Conservation (phyloP, 2,329 filamentous ascomycete genomes). For the Colletotrichum orchidophilum region DNA sequence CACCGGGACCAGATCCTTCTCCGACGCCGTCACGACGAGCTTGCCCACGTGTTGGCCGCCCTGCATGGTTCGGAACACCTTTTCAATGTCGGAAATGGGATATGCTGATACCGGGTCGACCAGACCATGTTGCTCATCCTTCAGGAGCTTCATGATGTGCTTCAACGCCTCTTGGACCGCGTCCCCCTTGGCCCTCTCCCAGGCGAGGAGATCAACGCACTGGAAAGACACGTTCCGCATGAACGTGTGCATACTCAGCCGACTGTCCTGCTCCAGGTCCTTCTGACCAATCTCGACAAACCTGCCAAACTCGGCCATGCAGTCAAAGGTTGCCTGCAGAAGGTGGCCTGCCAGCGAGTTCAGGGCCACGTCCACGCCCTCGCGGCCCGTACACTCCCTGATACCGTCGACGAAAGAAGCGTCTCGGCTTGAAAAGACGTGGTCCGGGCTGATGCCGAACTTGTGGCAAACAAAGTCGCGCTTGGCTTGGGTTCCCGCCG, state of each 20-base stretch:
- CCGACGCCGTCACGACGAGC: conserved; percentile 38
- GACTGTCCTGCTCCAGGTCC: conserved; percentile 48
- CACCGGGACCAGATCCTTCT: not conserved
- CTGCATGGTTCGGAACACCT: conserved; percentile 48
- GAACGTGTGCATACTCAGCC: conserved; percentile 57
- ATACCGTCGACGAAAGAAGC: conserved; percentile 42
- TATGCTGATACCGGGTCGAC: conserved; percentile 40
- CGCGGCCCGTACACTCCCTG: conserved; percentile 38
- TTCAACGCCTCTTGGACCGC: not conserved
- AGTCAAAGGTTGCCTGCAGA: conserved; percentile 52
- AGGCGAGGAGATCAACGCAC: conserved; percentile 51
- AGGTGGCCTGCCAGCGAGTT: conserved; percentile 45
- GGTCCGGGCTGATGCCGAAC: conserved; percentile 38
- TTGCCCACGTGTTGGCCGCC: conserved; percentile 50
- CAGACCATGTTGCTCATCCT: not conserved
- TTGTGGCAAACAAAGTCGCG: conserved; percentile 38
- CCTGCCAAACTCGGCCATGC: conserved; percentile 53
- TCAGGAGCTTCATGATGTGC: not conserved
- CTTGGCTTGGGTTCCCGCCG: conserved; percentile 42
- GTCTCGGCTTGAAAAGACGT: conserved; percentile 40
- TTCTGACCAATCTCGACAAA: conserved; percentile 56
- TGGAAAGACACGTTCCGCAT: conserved; percentile 55
- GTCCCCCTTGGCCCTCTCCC: not conserved
- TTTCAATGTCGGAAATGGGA: conserved; percentile 35
- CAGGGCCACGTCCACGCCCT: conserved; percentile 35